Conservation (phyloP, 257 asterid genomes). For the Linderniella brevidens region DNA sequence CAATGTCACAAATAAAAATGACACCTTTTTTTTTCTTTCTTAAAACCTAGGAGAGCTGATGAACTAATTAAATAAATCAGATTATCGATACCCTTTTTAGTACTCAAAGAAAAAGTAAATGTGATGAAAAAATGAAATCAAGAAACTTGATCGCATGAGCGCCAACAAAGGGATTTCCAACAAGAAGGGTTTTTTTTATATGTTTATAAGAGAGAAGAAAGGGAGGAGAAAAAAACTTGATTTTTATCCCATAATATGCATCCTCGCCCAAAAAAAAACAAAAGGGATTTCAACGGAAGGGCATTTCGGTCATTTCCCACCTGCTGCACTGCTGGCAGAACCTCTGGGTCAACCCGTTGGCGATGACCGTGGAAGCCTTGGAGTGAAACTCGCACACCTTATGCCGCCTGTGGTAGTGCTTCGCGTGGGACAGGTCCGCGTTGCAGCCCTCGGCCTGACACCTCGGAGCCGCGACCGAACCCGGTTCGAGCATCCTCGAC, state of each 20-base stretch:
- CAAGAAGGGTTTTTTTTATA: too few relatives aligned
- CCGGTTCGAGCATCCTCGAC: slow-evolving; percentile 58
- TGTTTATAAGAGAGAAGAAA: too few relatives aligned
- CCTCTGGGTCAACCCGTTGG: slow-evolving; percentile 90
- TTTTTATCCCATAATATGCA: slow-evolving; percentile 1
- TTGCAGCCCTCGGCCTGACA: slow-evolving; percentile 95
- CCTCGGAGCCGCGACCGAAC: slow-evolving; percentile 49
- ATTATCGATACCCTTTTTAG: too few relatives aligned
- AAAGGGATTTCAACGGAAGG: slow-evolving; percentile 16
- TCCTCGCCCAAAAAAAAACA: background rate
- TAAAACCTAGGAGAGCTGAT: too few relatives aligned
- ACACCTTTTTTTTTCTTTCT: too few relatives aligned
- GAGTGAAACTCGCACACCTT: slow-evolving; percentile 98
- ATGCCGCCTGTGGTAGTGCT: slow-evolving; percentile 98
- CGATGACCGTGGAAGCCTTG: slow-evolving; percentile 79
- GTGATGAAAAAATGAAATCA: too few relatives aligned
- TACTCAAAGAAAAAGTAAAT: too few relatives aligned
- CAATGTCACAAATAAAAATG: too few relatives aligned
- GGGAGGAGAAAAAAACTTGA: background rate
- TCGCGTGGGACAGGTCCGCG: slow-evolving; percentile 78
- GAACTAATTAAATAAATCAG: too few relatives aligned
- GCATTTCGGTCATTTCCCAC: slow-evolving; percentile 25
- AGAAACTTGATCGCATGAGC: too few relatives aligned
- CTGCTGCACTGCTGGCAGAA: slow-evolving; percentile 99
- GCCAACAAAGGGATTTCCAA: too few relatives aligned